These are phyloP conservation scores for Aspergillus pseudoterreus DNA, from an alignment of 2,329 filamentous ascomycete species.

Conservation along the genomic window DNA sequence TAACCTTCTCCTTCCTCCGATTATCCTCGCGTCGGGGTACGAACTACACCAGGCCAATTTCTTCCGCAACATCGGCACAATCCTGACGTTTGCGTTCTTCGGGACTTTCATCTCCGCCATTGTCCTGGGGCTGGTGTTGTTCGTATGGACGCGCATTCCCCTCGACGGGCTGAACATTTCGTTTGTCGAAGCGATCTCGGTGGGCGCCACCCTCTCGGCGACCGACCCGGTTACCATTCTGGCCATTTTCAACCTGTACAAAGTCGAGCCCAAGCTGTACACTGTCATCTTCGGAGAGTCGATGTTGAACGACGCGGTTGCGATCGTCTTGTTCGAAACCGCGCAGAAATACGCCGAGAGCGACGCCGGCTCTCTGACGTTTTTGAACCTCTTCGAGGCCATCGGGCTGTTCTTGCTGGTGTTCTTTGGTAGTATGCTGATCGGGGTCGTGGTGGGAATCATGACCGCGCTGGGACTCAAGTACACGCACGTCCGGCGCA, in stretches of 20 bases:
- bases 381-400: conserved; percentile 83
- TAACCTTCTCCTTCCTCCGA: conserved; percentile 95
- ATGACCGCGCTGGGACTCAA: conserved; percentile 84
- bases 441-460: conserved; percentile 84
- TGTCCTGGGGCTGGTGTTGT: conserved; percentile 86
- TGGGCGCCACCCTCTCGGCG: conserved; percentile 92
- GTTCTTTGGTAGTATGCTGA: conserved; percentile 90
- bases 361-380: conserved; percentile 64
- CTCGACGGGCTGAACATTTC: conserved; percentile 80
- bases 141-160: conserved; percentile 81
- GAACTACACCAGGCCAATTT: conserved; percentile 98
- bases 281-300: conserved; percentile 98
- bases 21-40: conserved; percentile 95
- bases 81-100: conserved; percentile 94
- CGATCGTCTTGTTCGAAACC: conserved; percentile 97
- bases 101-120: conserved; percentile 96
- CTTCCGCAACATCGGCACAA: conserved; percentile 96
- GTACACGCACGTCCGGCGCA: conserved; percentile 86
- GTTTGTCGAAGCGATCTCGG: conserved; percentile 93
- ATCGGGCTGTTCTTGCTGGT: conserved; percentile 92
- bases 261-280: conserved; percentile 97
- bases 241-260: conserved; percentile 98
- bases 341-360: conserved; percentile 85
- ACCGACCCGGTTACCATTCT: conserved; percentile 97
- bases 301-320: conserved; percentile 95